Base-by-base conservation (phyloP, 2,329 filamentous ascomycete genomes). In the Pyrenophora teres region DNA sequence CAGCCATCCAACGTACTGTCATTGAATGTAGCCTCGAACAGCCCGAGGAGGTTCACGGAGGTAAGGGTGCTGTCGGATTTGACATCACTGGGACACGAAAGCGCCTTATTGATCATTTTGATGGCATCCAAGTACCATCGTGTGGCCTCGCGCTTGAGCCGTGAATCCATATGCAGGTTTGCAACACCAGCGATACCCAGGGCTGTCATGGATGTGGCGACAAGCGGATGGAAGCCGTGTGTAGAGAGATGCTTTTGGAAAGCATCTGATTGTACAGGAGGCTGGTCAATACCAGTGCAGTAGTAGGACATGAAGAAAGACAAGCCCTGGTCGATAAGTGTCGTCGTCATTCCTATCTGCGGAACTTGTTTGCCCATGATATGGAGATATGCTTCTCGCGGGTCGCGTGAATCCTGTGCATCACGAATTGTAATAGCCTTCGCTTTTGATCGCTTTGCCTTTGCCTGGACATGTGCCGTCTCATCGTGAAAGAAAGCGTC, bases 1-100 rank as follows among this genome's bases (percentile, higher is more conserved):
- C 68, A 76, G 4, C 65, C 67, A n/a, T 46, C 35, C 1, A 75
- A 47, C 0, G 66, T 64, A 6, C 55, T 54, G 2, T 70, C 59
- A 36, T 71, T 71, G 16, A 52, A 65, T 4, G 69, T 70, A 6
- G 69, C 64, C 51, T 75, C 73, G 38, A 71, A 74, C 37, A 71
- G 57, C 18, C 66, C 62, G 3, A 52, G 27, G 8, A 52, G 35
- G 4, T 69, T 67, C 4, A 70, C 68, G 0, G 69, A 64, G 0
- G 70, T 50, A 1, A 73, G 50, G 2, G 69, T 72, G n/a, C 59
- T 68, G 18, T 73, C 71, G 8, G 62, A 64, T 3, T 59, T 69
- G 9, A 66, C 64, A 1, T 68, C 56, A 6, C 48, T 52, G 1
- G 67, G 67, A 6, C 62, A 63, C 0, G 54, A 57, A 12, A 73